Evolutionary conservation across 257 asterid species (phyloP).

Genomic region (Jacaranda mimosifolia): DNA sequence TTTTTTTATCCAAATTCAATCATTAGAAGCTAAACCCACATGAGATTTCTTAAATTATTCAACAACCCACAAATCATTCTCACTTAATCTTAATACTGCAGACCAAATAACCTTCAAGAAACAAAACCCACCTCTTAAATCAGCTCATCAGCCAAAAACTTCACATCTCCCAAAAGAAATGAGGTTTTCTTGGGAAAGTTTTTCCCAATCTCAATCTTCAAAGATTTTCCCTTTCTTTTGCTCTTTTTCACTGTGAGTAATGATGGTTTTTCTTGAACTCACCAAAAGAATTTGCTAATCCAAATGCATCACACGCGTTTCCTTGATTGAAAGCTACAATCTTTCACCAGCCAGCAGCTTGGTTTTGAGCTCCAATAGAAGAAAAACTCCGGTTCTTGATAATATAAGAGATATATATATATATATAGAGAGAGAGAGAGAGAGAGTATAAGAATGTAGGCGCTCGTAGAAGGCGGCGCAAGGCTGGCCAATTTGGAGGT

Average conservation of each 20-base stretch:
- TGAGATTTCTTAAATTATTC: constrained; percentile 54
- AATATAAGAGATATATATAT: constrained; percentile 12
- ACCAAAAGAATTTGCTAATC: constrained; percentile 52
- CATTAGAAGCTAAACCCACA: constrained; percentile 69
- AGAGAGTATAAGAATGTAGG: constrained; percentile 20
- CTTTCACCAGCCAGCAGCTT: constrained; percentile 54
- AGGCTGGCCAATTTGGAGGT: constrained; percentile 42
- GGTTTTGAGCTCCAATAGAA: constrained; percentile 60
- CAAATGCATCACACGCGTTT: constrained; percentile 58
- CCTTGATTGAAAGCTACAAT: constrained; percentile 37
- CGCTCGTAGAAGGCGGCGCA: constrained; percentile 54
- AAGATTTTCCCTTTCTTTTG: constrained; percentile 34
- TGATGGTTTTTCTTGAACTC: constrained; percentile 53
- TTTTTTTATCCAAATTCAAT: constrained; percentile 56
- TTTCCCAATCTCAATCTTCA: constrained; percentile 41
- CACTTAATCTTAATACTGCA: constrained; percentile 30
- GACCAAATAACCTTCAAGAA: constrained; percentile 28
- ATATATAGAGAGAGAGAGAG: constrained; percentile 19
- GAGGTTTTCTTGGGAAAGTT: constrained; percentile 30
- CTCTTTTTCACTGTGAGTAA: constrained; percentile 35
- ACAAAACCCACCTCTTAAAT: constrained; percentile 54
- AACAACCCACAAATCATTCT: constrained; percentile 49
- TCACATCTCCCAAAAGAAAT: constrained; percentile 35
- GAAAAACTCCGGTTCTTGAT: constrained; percentile 41
- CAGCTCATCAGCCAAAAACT: constrained; percentile 36